Evolutionary conservation across 768 basidiomycete genomes (phyloP).

Genomic region (Leccinum truebloodii): DNA sequence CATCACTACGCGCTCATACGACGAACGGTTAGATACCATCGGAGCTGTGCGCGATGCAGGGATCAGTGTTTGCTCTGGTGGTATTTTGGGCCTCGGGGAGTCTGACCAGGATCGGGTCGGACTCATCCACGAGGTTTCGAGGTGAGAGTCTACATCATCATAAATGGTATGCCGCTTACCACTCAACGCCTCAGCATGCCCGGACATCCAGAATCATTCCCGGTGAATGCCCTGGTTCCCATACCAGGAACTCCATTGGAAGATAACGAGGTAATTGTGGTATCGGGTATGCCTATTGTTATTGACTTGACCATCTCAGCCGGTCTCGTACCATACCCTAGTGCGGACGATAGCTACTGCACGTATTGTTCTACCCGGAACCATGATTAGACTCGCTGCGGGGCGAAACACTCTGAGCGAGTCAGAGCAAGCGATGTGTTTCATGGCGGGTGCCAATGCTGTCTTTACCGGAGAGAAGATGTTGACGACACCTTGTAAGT

Average conservation of each 20-base stretch:
- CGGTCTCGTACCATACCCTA: slow-evolving; percentile 78
- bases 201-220: slow-evolving; percentile 98
- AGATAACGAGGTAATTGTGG: slow-evolving; percentile 69
- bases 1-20: slow-evolving; percentile 92
- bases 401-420: slow-evolving; percentile 88
- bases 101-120: slow-evolving; percentile 87
- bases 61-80: slow-evolving; percentile 96
- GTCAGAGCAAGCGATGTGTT: slow-evolving; percentile 95
- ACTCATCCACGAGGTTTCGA: slow-evolving; percentile 90
- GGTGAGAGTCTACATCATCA: slow-evolving; percentile 48
- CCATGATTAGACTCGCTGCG: slow-evolving; percentile 94
- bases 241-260: slow-evolving; percentile 94
- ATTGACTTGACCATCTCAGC: slow-evolving; percentile 44
- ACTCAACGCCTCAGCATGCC: slow-evolving; percentile 60
- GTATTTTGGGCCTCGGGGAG: slow-evolving; percentile 94
- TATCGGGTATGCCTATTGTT: not conserved
- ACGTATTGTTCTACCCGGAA: slow-evolving; percentile 84
- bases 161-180: slow-evolving; percentile 7
- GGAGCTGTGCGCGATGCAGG: slow-evolving; percentile 90
- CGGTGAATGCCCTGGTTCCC: slow-evolving; percentile 95
- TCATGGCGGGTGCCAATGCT: slow-evolving; percentile 98
- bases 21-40: slow-evolving; percentile 90
- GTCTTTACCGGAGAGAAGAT: slow-evolving; percentile 98
- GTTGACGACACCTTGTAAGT: slow-evolving; percentile 94
- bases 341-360: slow-evolving; percentile 95